A percentile compares a stretch with the other conserved stretches of the same genome.
These are phyloP conservation scores for Mortierella alpina DNA, from an alignment of 192 early-diverging fungal species.

Conservation along the genomic window DNA sequence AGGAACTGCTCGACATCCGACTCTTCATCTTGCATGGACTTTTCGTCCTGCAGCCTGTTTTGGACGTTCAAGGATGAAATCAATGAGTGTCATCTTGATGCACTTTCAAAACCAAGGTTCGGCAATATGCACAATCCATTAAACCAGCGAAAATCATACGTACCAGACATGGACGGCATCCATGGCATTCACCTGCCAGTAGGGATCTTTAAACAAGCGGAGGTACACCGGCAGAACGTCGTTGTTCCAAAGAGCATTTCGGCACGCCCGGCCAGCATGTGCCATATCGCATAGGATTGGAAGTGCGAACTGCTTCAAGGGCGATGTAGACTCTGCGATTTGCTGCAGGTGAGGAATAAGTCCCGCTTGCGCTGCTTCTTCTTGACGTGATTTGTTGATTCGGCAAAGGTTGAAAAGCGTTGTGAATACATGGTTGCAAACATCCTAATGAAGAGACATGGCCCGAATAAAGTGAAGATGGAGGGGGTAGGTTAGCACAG, in stretches of 20 bases:
- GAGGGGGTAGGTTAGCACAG: neutral
- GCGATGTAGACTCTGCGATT: constrained; percentile 54
- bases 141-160: neutral
- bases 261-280: constrained; percentile 60
- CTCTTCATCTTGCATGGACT: constrained; percentile 49
- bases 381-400: constrained; percentile 66
- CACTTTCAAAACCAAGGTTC: neutral
- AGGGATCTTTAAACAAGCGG: constrained; percentile 61
- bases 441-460: constrained; percentile 41
- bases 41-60: constrained; percentile 55
- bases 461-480: constrained; percentile 1
- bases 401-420: constrained; percentile 71
- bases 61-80: neutral
- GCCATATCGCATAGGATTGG: constrained; percentile 72
- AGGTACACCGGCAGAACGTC: constrained; percentile 60
- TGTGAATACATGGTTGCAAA: constrained; percentile 68
- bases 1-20: constrained; percentile 49
- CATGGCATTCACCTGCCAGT: constrained; percentile 70
- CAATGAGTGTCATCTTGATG: neutral
- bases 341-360: constrained; percentile 66
- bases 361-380: constrained; percentile 64
- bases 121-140: neutral
- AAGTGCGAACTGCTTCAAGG: constrained; percentile 71
- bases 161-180: constrained; percentile 71
- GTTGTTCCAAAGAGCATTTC: constrained; percentile 60